These are phyloP conservation scores for Kandelia obovata DNA, from an alignment of 345 rosid genomes.

Conservation along the genomic window DNA sequence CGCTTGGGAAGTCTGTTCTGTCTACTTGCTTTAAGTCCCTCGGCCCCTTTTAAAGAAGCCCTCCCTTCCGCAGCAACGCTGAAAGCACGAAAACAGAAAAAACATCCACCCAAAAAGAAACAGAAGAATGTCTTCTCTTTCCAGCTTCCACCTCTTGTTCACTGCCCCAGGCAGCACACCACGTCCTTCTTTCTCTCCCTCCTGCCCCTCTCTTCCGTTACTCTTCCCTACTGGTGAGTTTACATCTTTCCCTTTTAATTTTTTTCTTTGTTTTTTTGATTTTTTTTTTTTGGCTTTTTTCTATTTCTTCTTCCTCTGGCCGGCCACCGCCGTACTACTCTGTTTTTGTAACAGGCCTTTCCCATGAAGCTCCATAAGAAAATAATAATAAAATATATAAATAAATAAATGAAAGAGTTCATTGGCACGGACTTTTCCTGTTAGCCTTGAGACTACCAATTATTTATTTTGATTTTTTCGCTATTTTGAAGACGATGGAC, in stretches of 20 bases:
- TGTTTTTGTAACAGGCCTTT: background rate
- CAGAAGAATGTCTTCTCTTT: conserved; percentile 15
- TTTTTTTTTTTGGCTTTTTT: no score
- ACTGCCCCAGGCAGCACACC: background rate
- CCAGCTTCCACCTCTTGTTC: conserved; percentile 19
- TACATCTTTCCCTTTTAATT: background rate
- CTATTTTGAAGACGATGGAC: background rate
- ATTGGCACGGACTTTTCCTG: background rate
- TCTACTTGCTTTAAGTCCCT: no score
- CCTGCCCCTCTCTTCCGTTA: background rate
- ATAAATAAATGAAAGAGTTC: background rate
- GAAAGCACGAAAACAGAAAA: no score
- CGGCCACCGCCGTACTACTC: no score
- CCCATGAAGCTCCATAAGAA: background rate
- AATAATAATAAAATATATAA: no score
- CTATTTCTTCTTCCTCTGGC: background rate
- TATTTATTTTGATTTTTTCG: background rate
- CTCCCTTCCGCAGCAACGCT: no score
- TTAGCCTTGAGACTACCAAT: background rate
- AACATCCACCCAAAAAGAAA: background rate
- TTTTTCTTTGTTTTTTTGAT: background rate
- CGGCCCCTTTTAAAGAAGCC: no score
- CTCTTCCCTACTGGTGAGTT: conserved; percentile 8
- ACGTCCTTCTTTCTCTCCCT: background rate
- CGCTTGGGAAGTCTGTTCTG: no score